Conservation (phyloP, 1,139 yeast genomes). For the Nakaseomyces glabratus region DNA sequence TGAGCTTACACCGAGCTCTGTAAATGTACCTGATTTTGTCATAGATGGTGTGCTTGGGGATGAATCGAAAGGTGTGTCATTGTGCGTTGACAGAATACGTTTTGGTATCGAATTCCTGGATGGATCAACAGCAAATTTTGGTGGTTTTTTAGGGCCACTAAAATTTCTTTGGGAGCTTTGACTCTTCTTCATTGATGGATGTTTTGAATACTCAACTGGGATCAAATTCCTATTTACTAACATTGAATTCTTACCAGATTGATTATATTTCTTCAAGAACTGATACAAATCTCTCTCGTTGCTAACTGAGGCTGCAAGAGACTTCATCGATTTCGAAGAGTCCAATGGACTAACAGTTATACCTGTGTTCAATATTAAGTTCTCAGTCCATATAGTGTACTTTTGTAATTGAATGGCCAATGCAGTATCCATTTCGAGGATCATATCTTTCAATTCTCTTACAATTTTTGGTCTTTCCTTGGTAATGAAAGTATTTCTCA, state of each 20-base stretch:
- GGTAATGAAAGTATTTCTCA: conserved; percentile 63
- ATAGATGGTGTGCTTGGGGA: conserved; percentile 9
- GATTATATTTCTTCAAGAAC: conserved; percentile 47
- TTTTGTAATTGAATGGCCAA: conserved; percentile 80
- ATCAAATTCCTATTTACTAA: conserved; percentile 34
- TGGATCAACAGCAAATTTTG: conserved; percentile 25
- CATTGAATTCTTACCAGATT: conserved; percentile 32
- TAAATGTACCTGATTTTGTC: neutral
- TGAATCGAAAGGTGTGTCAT: conserved; percentile 27
- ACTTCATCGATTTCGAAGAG: conserved; percentile 55
- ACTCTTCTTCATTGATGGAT: conserved; percentile 48
- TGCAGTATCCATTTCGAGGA: conserved; percentile 82
- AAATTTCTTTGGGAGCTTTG: conserved; percentile 7
- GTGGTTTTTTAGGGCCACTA: conserved; percentile 13
- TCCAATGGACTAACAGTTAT: conserved; percentile 69
- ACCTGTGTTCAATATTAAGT: conserved; percentile 74
- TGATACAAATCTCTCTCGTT: conserved; percentile 75
- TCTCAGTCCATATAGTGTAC: conserved; percentile 81
- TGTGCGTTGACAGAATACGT: conserved; percentile 28
- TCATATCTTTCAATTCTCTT: conserved; percentile 62
- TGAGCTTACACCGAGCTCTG: neutral
- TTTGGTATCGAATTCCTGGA: conserved; percentile 28
- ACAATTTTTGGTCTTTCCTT: conserved; percentile 73
- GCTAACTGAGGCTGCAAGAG: conserved; percentile 66
- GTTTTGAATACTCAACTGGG: conserved; percentile 71